phyloP scores from a whole-genome alignment of 164 flowering plant species.

The Tinospora cordifolia region DNA sequence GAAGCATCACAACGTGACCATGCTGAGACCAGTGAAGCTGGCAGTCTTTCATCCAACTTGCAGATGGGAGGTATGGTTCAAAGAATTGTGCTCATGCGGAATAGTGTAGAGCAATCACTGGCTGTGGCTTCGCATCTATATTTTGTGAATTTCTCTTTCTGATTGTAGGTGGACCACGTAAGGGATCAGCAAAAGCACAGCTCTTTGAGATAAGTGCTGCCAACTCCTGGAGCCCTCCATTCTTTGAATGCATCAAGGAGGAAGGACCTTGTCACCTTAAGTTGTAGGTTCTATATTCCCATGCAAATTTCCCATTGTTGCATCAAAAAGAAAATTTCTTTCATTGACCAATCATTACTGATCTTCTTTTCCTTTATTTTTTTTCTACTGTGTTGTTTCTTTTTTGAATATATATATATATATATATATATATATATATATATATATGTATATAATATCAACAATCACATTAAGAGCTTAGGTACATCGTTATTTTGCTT shows the following conservation, averaged over 20 bases:
- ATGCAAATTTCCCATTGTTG: neutral
- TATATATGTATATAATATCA: too few species aligned
- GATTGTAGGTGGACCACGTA: slow-evolving; percentile 19
- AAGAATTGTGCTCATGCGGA: neutral
- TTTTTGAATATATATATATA: too few species aligned
- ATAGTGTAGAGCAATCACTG: neutral
- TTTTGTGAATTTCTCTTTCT: neutral
- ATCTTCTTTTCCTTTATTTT: too few species aligned
- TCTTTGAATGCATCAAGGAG: slow-evolving; percentile 61
- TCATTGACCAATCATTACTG: too few species aligned
- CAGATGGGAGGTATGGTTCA: slow-evolving; percentile 23
- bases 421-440: too few species aligned
- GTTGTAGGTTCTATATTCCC: slow-evolving; percentile 44
- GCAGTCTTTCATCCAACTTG: slow-evolving; percentile 8
- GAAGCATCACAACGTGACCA: neutral
- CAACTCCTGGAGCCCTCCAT: slow-evolving; percentile 63
- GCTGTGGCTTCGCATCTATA: neutral
- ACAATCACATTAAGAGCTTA: too few species aligned
- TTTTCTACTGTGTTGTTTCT: too few species aligned
- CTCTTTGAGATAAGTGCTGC: slow-evolving; percentile 60
- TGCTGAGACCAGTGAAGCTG: neutral
- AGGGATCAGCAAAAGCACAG: slow-evolving; percentile 44
- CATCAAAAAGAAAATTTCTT: neutral
- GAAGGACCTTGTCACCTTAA: slow-evolving; percentile 69
- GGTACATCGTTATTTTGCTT: neutral